Conservation (phyloP, 176 grass and related monocot species). For the Rhynchospora pubera region DNA sequence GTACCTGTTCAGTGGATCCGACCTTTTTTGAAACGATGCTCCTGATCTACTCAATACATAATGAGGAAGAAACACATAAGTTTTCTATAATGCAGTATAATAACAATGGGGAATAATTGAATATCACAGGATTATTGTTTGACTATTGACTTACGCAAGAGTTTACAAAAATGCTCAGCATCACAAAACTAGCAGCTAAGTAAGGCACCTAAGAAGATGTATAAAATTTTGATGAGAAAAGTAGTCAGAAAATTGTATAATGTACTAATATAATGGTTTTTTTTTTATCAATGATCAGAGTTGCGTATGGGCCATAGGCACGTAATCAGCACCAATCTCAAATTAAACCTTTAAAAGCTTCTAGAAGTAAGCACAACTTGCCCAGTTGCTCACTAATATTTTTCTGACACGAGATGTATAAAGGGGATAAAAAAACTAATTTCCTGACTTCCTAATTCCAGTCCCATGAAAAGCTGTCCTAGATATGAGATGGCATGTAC, state of each 20-base stretch:
- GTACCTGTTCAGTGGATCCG: constrained; percentile 72
- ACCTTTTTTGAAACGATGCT: constrained; percentile 85
- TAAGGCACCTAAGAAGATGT: constrained; percentile 63
- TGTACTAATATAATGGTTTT: background rate
- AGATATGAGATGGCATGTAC: too few relatives aligned
- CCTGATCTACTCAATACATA: constrained; percentile 36
- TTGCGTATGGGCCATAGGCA: constrained; percentile 12
- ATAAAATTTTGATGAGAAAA: constrained; percentile 20
- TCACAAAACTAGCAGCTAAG: constrained; percentile 44
- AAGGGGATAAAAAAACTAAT: background rate
- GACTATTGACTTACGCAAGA: constrained; percentile 61
- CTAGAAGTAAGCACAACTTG: background rate
- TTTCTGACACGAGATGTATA: background rate
- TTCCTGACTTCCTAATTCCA: background rate
- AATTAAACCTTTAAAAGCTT: background rate
- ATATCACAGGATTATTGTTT: background rate
- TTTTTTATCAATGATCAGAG: background rate
- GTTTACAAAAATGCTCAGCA: constrained; percentile 59
- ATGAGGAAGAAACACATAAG: background rate
- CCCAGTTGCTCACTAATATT: too few relatives aligned
- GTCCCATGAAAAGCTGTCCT: background rate
- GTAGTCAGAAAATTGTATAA: background rate
- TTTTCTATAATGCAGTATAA: background rate
- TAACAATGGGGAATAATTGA: background rate
- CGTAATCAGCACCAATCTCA: background rate